phyloP scores from a whole-genome alignment of 352 stramenopile genomes.

The Peronospora destructor region DNA sequence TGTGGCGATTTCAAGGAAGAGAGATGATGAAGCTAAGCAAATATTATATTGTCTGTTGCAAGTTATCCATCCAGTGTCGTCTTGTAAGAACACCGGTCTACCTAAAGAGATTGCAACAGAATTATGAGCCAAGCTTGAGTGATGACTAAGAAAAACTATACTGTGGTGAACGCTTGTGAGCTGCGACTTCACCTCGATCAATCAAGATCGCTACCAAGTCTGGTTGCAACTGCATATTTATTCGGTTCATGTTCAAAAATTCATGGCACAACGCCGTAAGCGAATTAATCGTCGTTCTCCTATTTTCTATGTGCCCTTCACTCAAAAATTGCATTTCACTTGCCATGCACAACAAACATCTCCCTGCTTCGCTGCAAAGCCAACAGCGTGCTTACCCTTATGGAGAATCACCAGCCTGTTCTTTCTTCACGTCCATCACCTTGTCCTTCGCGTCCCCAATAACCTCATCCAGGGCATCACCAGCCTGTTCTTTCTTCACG shows the following conservation, averaged over 20 bases:
- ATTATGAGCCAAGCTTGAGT: too few species aligned
- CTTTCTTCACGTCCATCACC: slow-evolving; percentile 23
- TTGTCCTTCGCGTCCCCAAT: slow-evolving; percentile 24
- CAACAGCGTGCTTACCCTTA: slow-evolving; percentile 1
- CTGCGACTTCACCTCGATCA: too few species aligned
- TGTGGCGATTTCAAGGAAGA: too few species aligned
- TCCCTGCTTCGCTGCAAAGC: slow-evolving; percentile 4
- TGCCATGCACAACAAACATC: slow-evolving; percentile 1
- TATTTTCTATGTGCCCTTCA: not conserved
- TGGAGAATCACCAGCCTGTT: slow-evolving; percentile 25
- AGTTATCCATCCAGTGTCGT: too few species aligned
- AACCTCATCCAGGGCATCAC: slow-evolving; percentile 9
- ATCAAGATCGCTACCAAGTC: too few species aligned
- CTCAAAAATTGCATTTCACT: slow-evolving; percentile 5
- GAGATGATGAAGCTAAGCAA: too few species aligned
- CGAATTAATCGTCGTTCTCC: slow-evolving; percentile 1
- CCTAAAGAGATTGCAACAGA: too few species aligned
- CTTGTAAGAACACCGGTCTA: too few species aligned
- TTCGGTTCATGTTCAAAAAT: slow-evolving; percentile 20
- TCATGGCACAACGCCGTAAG: slow-evolving; percentile 4
- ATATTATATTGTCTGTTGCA: too few species aligned
- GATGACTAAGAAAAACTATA: too few species aligned
- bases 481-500: slow-evolving; percentile 29
- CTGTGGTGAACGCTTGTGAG: too few species aligned
- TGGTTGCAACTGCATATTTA: slow-evolving; percentile 2